Evolutionary conservation across 306 rosid genomes (phyloP), one percentile per base, ranked within the genome.

Genomic region (Arachis hypogaea): DNA sequence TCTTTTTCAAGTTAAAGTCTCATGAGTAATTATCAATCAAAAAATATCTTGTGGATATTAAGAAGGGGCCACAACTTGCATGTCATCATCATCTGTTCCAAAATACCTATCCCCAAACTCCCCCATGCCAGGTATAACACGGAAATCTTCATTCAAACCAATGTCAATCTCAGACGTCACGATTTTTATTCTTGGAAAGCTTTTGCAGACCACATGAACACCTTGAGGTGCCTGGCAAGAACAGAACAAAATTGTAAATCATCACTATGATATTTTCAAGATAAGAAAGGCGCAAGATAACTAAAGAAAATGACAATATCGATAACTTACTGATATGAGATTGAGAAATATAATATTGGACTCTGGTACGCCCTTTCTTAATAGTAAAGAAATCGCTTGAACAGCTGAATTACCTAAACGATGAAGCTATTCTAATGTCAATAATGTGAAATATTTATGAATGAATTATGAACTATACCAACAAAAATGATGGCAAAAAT

Each of bases 61-160:
- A 29, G 81, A 80, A 45, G 84, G 73, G 78, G 76, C 54, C 76
- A 77, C 83, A 80, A 70, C 79, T 69, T 66, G 85, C 80, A 74
- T 85, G 46, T 87, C 90, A 7, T 90, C 96, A 42, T 94, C 98
- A 72, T 95, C 99, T 2, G 99, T 95, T 84, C 99, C 99, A 68
- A 95, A 95, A 78, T 95, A 95, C 14, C 98, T 67, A 85, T 95
- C 99, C 59, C 99, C 99, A 80, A 95, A 95, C 84, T 95, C 99
- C 2, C 98, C 99, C 99, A 95, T 95, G 63, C 99, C 98, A 0
- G 99, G 99, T 30, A 92, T 69, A 46, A 95, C 99, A 7, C 99
- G 96, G 66, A 83, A 95, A 79, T 95, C 93, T 66, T 79, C 68
- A 71, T 92, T 95, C 84, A 95, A 80, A 77, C 98, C 97, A 46